A percentile compares a stretch with the other conserved stretches of the same genome.
phyloP scores from a whole-genome alignment of 345 rosid genomes.

The Gossypium raimondii region DNA sequence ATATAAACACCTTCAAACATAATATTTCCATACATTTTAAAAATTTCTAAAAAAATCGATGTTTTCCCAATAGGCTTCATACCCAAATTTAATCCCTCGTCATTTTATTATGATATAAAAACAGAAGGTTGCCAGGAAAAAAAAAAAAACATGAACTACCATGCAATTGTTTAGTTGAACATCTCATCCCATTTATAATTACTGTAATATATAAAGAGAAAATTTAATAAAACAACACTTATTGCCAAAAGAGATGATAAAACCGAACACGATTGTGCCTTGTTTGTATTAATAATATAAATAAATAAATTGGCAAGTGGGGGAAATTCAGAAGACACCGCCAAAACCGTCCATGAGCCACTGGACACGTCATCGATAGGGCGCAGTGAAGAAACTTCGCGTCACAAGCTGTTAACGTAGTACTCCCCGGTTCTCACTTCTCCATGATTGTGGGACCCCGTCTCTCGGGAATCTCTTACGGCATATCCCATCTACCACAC shows the following conservation, averaged over 20 bases:
- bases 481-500: not conserved
- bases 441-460: not conserved
- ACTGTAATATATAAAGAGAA: no score
- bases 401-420: not conserved
- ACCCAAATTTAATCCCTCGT: no score
- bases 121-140: no score
- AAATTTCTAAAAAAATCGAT: fast-evolving
- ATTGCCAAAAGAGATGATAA: not conserved
- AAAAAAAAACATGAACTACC: no score
- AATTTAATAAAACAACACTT: no score
- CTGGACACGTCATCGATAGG: not conserved
- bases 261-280: not conserved
- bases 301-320: not conserved
- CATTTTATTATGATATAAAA: no score
- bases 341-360: not conserved
- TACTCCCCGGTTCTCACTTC: not conserved
- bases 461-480: not conserved
- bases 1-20: no score
- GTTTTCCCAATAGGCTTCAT: no score
- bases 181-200: no score
- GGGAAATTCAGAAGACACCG: not conserved
- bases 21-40: no score
- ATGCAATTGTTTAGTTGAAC: no score
- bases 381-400: constrained; percentile 3
- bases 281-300: not conserved